Conservation (phyloP, 179 eudicot genomes). For the Drosera spatulata region DNA sequence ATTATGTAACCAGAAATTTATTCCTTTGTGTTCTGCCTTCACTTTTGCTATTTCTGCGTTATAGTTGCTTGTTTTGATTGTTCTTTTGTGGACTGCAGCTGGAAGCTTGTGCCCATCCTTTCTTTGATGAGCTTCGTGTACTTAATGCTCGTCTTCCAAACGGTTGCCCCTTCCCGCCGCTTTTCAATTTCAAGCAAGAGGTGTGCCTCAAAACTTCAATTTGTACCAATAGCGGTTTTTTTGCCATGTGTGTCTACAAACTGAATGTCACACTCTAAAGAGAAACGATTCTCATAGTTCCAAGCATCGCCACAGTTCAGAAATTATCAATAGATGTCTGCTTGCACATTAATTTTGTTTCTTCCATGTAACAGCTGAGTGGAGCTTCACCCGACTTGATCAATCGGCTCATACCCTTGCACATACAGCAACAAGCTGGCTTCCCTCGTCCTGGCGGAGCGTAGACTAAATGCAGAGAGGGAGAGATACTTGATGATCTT, state of each 20-base stretch:
- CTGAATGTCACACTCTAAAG: too few species aligned
- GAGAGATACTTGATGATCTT: too few species aligned
- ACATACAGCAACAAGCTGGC: slow-evolving; percentile 46
- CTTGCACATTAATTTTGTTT: too few species aligned
- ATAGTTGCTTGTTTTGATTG: too few species aligned
- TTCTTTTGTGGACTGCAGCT: slow-evolving; percentile 18
- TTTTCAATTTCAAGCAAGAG: slow-evolving; percentile 57
- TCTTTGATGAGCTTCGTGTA: slow-evolving; percentile 60
- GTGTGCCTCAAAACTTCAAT: slow-evolving; percentile 11
- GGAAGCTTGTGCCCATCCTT: slow-evolving; percentile 56
- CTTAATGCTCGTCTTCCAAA: slow-evolving; percentile 63
- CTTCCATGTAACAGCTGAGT: slow-evolving; percentile 27
- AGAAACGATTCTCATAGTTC: too few species aligned
- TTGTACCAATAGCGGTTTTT: too few species aligned
- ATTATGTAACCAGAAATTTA: too few species aligned
- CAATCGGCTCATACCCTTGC: slow-evolving; percentile 67
- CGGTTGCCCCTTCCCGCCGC: slow-evolving; percentile 50
- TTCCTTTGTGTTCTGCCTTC: too few species aligned
- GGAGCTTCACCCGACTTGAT: slow-evolving; percentile 65
- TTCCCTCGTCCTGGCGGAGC: slow-evolving; percentile 40
- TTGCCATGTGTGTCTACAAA: too few species aligned
- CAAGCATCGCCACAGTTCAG: too few species aligned
- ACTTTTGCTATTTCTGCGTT: too few species aligned
- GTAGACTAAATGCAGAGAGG: not conserved
- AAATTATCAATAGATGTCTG: too few species aligned